A percentile compares a stretch with the other conserved stretches of the same genome.
Conservation (phyloP, 108 stramenopile genomes). For the Conticribra guillardii region DNA sequence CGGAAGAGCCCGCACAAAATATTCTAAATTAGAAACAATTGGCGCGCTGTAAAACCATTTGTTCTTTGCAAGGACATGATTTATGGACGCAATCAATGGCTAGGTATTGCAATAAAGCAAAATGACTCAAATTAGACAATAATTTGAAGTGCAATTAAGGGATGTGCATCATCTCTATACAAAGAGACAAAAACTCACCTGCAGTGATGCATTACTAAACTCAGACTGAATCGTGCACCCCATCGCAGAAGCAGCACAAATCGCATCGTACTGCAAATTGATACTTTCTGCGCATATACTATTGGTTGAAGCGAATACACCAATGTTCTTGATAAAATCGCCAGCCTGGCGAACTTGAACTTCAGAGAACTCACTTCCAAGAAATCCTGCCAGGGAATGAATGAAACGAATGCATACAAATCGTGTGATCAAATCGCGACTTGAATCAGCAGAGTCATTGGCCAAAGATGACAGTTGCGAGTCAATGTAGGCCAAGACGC, state of each 20-base stretch:
- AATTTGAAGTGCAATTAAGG: not conserved
- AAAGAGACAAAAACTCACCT: not conserved
- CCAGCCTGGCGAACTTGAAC: conserved; percentile 13
- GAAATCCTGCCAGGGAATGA: not conserved
- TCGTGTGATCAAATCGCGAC: not conserved
- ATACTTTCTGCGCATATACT: conserved; percentile 1
- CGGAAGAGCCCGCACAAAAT: conserved; percentile 28
- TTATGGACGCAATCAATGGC: conserved; percentile 26
- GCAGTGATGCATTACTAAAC: not conserved
- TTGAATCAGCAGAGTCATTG: conserved; percentile 1
- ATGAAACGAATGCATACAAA: conserved; percentile 19
- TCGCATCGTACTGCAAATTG: conserved; percentile 9
- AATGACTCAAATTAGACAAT: not conserved
- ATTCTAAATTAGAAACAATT: conserved; percentile 14
- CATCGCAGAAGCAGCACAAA: not conserved
- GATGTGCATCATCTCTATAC: not conserved
- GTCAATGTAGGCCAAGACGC: conserved; percentile 9
- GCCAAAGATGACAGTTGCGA: not conserved
- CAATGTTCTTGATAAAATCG: conserved; percentile 4
- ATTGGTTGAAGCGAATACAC: conserved; percentile 4
- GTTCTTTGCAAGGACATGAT: conserved; percentile 15
- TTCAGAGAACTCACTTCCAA: conserved; percentile 18
- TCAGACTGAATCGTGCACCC: not conserved
- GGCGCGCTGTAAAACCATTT: conserved; percentile 42
- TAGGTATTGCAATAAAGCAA: conserved; percentile 1